phyloP scores from a whole-genome alignment of 495 filamentous ascomycete species.

The Endocarpon pusillum region DNA sequence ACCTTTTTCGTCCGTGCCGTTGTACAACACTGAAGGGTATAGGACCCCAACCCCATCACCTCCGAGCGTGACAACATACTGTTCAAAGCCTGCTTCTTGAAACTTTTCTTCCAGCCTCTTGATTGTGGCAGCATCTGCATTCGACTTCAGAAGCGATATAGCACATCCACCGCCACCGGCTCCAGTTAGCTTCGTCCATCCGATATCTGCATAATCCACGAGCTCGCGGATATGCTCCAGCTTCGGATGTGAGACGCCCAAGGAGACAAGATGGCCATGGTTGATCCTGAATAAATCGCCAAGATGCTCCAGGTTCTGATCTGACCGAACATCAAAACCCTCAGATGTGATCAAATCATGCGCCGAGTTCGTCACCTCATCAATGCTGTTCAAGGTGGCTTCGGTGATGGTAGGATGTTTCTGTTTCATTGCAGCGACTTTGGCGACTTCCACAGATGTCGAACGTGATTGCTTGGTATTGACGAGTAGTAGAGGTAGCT shows the following conservation, averaged over 20 bases:
- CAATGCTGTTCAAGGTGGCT: constrained; percentile 64
- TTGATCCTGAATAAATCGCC: constrained; percentile 85
- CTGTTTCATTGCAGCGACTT: constrained; percentile 55
- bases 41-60: constrained; percentile 86
- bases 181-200: constrained; percentile 93
- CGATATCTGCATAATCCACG: constrained; percentile 75
- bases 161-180: constrained; percentile 91
- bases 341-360: constrained; percentile 48
- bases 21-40: constrained; percentile 73
- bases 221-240: constrained; percentile 85
- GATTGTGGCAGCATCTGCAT: neutral
- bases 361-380: constrained; percentile 60
- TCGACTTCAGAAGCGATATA: constrained; percentile 72
- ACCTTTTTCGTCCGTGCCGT: constrained; percentile 52
- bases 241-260: constrained; percentile 86
- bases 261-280: constrained; percentile 70
- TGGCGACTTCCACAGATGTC: constrained; percentile 68
- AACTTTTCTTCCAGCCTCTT: constrained; percentile 47
- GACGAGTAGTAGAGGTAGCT: constrained; percentile 75
- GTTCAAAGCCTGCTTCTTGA: constrained; percentile 57
- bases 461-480: constrained; percentile 72
- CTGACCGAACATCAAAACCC: constrained; percentile 40
- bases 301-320: constrained; percentile 44
- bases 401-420: constrained; percentile 56
- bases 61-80: constrained; percentile 75